phyloP scores from a whole-genome alignment of 768 basidiomycete species.

The Solioccasus polychromus region DNA sequence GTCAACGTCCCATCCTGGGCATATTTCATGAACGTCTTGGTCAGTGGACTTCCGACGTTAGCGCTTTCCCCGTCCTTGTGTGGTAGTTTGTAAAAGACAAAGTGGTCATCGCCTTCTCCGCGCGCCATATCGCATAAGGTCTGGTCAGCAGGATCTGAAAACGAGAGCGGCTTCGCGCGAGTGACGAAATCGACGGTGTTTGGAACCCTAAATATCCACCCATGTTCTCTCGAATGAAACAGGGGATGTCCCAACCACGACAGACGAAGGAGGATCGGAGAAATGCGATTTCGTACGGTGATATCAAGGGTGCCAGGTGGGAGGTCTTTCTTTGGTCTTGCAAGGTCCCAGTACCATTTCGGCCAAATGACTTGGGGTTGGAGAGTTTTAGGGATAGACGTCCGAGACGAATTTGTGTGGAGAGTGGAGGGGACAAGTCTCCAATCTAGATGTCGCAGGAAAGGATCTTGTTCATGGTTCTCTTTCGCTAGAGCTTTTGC shows the following conservation, averaged over 20 bases:
- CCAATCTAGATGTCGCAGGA: slow-evolving; percentile 73
- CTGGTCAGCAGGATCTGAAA: slow-evolving; percentile 64
- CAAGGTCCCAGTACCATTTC: slow-evolving; percentile 94
- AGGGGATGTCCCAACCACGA: slow-evolving; percentile 89
- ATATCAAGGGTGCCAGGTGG: slow-evolving; percentile 78
- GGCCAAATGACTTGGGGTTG: slow-evolving; percentile 73
- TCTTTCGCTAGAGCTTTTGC: slow-evolving; percentile 37
- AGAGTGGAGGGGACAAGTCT: slow-evolving; percentile 26
- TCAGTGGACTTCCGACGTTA: slow-evolving; percentile 92
- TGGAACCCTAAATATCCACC: slow-evolving; percentile 88
- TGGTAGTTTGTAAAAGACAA: slow-evolving; percentile 85
- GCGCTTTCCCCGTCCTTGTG: slow-evolving; percentile 94
- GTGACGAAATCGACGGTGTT: slow-evolving; percentile 41
- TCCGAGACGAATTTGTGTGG: background rate
- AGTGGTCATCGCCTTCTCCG: slow-evolving; percentile 41
- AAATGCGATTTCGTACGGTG: slow-evolving; percentile 76
- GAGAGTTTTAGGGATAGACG: slow-evolving; percentile 15
- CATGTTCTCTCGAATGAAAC: slow-evolving; percentile 80
- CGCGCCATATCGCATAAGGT: slow-evolving; percentile 45
- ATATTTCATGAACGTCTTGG: slow-evolving; percentile 85
- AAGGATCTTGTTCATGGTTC: slow-evolving; percentile 43
- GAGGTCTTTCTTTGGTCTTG: slow-evolving; percentile 65
- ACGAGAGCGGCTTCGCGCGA: slow-evolving; percentile 46
- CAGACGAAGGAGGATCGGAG: slow-evolving; percentile 81
- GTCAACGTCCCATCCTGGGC: slow-evolving; percentile 84